phyloP scores from a whole-genome alignment of 768 basidiomycete genomes.

The Tricholoma bakamatsutake region DNA sequence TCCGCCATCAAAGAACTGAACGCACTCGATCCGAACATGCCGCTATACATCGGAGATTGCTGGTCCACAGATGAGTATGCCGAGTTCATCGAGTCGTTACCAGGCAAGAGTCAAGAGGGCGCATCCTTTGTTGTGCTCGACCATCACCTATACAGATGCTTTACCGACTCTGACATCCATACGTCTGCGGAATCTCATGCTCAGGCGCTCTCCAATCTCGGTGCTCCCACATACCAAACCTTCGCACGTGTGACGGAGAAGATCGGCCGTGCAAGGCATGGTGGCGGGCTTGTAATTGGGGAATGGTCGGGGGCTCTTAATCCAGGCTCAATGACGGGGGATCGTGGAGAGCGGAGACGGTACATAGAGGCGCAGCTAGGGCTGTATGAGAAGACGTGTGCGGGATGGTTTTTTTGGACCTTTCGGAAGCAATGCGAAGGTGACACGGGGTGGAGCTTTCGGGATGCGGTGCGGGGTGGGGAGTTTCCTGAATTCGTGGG shows the following conservation, averaged over 20 bases:
- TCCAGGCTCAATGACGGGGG: constrained; percentile 44
- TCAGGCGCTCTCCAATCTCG: constrained; percentile 34
- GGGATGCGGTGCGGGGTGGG: constrained; percentile 55
- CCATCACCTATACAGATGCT: constrained; percentile 82
- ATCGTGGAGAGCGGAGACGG: constrained; percentile 29
- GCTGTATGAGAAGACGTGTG: constrained; percentile 56
- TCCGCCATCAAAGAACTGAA: constrained; percentile 49
- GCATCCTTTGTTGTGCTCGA: constrained; percentile 54
- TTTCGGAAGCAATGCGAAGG: constrained; percentile 62
- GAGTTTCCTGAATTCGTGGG: constrained; percentile 55
- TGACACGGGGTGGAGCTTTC: constrained; percentile 72
- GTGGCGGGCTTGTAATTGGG: constrained; percentile 53
- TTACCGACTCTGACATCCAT: constrained; percentile 51
- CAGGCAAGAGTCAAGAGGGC: constrained; percentile 1
- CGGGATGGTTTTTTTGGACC: constrained; percentile 85
- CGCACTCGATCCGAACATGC: constrained; percentile 45
- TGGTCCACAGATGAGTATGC: constrained; percentile 69
- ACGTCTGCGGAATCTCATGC: constrained; percentile 54
- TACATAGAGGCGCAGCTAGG: constrained; percentile 63
- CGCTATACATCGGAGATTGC: constrained; percentile 70
- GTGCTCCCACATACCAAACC: constrained; percentile 32
- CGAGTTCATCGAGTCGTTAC: constrained; percentile 36
- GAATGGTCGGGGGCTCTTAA: constrained; percentile 81
- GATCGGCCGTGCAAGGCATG: constrained; percentile 21
- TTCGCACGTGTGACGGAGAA: constrained; percentile 30